Conservation (phyloP, 148 eudicot species). For the Talinum fruticosum region DNA sequence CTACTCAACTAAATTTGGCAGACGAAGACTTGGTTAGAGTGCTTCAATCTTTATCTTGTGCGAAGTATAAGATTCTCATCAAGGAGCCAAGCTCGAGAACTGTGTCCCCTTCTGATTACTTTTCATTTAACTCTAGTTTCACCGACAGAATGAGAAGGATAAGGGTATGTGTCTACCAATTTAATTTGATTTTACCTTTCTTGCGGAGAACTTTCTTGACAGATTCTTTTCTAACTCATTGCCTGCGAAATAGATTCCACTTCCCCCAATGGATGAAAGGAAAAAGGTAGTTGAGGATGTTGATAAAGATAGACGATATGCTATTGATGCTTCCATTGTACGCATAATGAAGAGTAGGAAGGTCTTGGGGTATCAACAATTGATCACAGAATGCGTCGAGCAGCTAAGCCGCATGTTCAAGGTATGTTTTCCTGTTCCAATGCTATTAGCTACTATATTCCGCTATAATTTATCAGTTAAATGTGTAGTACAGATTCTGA, state of each 20-base stretch:
- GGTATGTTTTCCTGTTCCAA: slow-evolving; percentile 22
- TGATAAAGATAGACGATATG: slow-evolving; percentile 46
- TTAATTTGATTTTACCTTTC: neutral
- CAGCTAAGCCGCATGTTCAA: slow-evolving; percentile 48
- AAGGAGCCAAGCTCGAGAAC: slow-evolving; percentile 37
- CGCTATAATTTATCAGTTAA: neutral
- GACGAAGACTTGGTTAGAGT: slow-evolving; percentile 48
- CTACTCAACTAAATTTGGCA: slow-evolving; percentile 38
- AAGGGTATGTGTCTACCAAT: slow-evolving; percentile 25
- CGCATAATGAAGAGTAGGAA: slow-evolving; percentile 47
- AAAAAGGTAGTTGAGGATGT: slow-evolving; percentile 50
- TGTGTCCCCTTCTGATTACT: slow-evolving; percentile 35
- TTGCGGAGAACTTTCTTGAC: neutral
- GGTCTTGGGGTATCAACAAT: slow-evolving; percentile 39
- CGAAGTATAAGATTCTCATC: slow-evolving; percentile 39
- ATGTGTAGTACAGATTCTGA: neutral
- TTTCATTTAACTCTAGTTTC: slow-evolving; percentile 41
- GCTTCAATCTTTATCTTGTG: slow-evolving; percentile 46
- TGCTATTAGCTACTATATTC: neutral
- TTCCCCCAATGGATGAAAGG: slow-evolving; percentile 43
- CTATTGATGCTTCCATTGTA: slow-evolving; percentile 46
- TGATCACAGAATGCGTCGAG: slow-evolving; percentile 44
- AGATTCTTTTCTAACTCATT: neutral
- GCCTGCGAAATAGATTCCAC: slow-evolving; percentile 34
- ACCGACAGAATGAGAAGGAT: slow-evolving; percentile 50